Evolutionary conservation across 768 basidiomycete species (phyloP), one percentile per base, ranked within the genome.

Genomic region (Tulasnella sp.): DNA sequence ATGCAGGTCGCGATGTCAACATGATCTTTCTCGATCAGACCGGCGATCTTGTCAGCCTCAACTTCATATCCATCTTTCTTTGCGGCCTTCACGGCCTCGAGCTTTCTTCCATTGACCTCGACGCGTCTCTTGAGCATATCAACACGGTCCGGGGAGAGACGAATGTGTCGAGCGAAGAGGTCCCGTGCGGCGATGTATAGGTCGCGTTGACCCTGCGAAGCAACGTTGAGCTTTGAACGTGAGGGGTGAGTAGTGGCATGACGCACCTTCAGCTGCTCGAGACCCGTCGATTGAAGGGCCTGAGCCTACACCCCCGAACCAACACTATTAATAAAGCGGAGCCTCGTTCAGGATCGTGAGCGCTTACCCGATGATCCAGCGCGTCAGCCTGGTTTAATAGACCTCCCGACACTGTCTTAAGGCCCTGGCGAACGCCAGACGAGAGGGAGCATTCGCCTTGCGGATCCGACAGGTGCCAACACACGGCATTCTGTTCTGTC

Each of bases 51-150:
- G 63, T 97, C 94, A 3, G 80, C 86, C 63, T 97, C 90, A 32
- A 83, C 82, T 66, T 87, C 80, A 90, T 89, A 95, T 10, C 84
- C 82, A 3, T 90, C 86, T 69, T 86, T 94, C 68, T 80, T 78
- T 0, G 78, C 78, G 7, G 76, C 73, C 56, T 85, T 83, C 60
- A 88, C 77, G 0, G 77, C 78, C 67, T 94, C 88, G 41, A 94
- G 77, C 70, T 89, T 93, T 64, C 80, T 71, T 2, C 83, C 81
- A 56, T 80, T 86, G 0, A 74, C 73, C 59, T 94, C 91, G 30
- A 94, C 83, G 34, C 89, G 84, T 68, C 90, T 94, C 72, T 85
- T 85, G 60, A 98, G 74, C 34, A 86, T 79, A 60, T 96, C 92
- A 1, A 92, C 89, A 64, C 87, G 83, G 67, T 97, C 95, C 41